Evolutionary conservation across 129 eudicot species (phyloP), one percentile per base, ranked within the genome.

Genomic region (Flaveria bidentis): DNA sequence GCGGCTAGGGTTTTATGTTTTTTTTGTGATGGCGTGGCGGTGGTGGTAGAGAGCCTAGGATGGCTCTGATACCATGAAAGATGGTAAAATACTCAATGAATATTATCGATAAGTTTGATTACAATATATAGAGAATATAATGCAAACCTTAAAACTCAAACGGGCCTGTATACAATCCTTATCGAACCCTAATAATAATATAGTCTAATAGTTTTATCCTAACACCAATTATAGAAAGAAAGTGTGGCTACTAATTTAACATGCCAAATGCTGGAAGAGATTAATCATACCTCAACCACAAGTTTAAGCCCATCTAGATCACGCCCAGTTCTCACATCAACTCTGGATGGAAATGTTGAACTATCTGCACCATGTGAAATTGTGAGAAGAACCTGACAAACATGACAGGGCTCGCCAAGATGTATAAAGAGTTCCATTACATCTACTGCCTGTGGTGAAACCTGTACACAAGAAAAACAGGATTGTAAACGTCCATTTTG

Each of bases 361-460:
- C 87, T 96, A 78, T 91, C 96, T 45, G 90, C 91, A 79, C 97
- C 98, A 83, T 94, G 98, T 67, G 97, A 88, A 76, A 91, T 78
- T 73, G 98, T 94, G 74, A 94, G 91, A 77, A 94, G 96, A 84
- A 94, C 92, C 90, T 94, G 89, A 78, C 90, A 85, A 81, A 87
- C 97, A 87, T 94, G 98, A 74, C 97, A 94, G 49, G 98, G 97
- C 85, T 91, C 97, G 26, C 97, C 88, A 60, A 94, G 97, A 81
- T 87, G 86, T 75, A 94, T 85, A 82, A 88, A 91, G 57, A 94
- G 82, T 80, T 94, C 98, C 88, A 89, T 87, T 75, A 91, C 97
- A 87, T 94, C 96, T 28, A 97, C 91, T 23, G 81, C 90, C 82
- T 91, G 93, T 39, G 98, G 88, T 63, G 89, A 85, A 74, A 93